phyloP scores from a whole-genome alignment of 2,329 filamentous ascomycete species.

The Onygenales sp. region DNA sequence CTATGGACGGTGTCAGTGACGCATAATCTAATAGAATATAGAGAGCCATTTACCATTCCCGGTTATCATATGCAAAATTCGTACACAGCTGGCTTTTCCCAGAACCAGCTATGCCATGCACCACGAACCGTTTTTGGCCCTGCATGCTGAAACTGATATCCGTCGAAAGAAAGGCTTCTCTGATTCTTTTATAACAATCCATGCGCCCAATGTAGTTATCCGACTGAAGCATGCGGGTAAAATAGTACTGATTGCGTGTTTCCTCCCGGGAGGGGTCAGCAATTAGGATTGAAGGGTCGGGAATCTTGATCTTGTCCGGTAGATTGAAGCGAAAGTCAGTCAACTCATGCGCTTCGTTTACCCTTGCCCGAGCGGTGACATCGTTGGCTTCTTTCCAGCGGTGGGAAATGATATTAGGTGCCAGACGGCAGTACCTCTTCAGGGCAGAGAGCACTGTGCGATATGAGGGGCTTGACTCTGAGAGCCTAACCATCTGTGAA shows the following conservation, averaged over 20 bases:
- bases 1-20: conserved; percentile 6
- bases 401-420: background rate
- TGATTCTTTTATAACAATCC: conserved; percentile 5
- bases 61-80: conserved; percentile 28
- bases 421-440: background rate
- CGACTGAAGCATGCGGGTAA: conserved; percentile 9
- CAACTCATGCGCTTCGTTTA: background rate
- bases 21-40: background rate
- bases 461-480: background rate
- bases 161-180: conserved; percentile 6
- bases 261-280: conserved; percentile 3
- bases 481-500: background rate
- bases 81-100: conserved; percentile 32
- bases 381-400: background rate
- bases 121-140: conserved; percentile 22
- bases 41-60: conserved; percentile 17
- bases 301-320: background rate
- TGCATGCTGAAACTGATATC: conserved; percentile 2
- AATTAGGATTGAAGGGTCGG: background rate
- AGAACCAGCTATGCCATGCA: conserved; percentile 30
- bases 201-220: conserved; percentile 15
- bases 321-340: background rate
- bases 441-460: background rate
- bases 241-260: conserved; percentile 16
- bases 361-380: background rate